These are phyloP conservation scores for Bonia amplexicaulis DNA, from an alignment of 176 grass and related monocot species.

Conservation along the genomic window DNA sequence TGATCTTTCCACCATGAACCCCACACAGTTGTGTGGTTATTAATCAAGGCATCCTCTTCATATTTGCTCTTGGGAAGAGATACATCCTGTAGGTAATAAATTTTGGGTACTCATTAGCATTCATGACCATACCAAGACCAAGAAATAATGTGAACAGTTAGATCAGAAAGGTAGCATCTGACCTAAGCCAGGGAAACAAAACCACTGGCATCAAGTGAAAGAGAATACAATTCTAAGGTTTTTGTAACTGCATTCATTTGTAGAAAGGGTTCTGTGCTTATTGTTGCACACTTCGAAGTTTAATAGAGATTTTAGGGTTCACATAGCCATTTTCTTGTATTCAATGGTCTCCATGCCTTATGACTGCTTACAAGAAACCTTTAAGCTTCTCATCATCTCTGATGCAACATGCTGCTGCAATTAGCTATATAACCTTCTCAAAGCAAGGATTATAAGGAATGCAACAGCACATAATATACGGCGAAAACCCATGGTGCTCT, in stretches of 20 bases:
- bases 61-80: slow-evolving; percentile 91
- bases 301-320: not conserved
- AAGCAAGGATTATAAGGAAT: not conserved
- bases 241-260: not conserved
- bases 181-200: not conserved
- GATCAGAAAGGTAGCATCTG: not conserved
- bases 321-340: not conserved
- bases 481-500: not conserved
- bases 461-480: not conserved
- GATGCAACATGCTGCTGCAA: not conserved
- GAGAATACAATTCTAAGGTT: not conserved
- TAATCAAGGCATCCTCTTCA: slow-evolving; percentile 84
- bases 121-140: not conserved
- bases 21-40: slow-evolving; percentile 89
- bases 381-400: too few relatives aligned
- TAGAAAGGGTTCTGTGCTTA: not conserved
- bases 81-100: slow-evolving; percentile 49
- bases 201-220: not conserved
- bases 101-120: not conserved
- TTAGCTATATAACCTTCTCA: not conserved
- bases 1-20: slow-evolving; percentile 99
- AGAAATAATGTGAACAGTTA: not conserved
- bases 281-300: not conserved
- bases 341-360: not conserved
- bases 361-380: not conserved